Base-by-base conservation (phyloP, 169 alveolate genomes). In the Plasmodium vivax region DNA sequence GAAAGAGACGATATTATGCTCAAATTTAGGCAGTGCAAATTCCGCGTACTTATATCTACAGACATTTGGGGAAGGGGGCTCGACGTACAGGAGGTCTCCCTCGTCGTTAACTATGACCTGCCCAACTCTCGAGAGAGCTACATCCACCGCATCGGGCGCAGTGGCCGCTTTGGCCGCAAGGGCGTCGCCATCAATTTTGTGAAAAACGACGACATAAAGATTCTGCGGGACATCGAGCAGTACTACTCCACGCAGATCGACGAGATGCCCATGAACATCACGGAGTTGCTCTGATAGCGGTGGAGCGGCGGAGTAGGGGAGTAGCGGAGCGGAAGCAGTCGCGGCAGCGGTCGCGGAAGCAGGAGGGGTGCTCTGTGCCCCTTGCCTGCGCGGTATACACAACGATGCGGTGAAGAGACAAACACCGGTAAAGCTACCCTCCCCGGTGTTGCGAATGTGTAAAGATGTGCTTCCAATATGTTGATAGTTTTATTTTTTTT, bases 111-210 rank as follows among this genome's bases (percentile, higher is more conserved):
- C 98, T 99, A 99, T 97, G 99, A 99, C 93, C 93, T 99, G 73
- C 99, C 99, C 1, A 97, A 96, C 58, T 97, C 99, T 54, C 98
- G 99, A 47, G 99, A 99, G 96, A 98, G 97, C 97, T 99, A 99
- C 97, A 97, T 99, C 83, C 99, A 99, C 95, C 97, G 99, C 83
- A 99, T 99, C 91, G 99, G 99, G 43, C 98, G 99, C 81, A 98
- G 99, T 77, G 99, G 99, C 6, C 99, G 99, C 95, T 99, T 99
- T 96, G 99, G 99, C 45, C 98, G 99, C 83, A 99, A 99, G 95
- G 99, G 99, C 43, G 99, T 99, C 36, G 99, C 99, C 19, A 99
- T 99, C 95, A 99, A 99, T 97, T 99, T 99, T 93, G 99, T 99
- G 58, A 98, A 99, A 8, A 98, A 98, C 91, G 97, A 97, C 92